Conservation (phyloP, 73 alveolate species). For the Symbiodinium pilosum region DNA sequence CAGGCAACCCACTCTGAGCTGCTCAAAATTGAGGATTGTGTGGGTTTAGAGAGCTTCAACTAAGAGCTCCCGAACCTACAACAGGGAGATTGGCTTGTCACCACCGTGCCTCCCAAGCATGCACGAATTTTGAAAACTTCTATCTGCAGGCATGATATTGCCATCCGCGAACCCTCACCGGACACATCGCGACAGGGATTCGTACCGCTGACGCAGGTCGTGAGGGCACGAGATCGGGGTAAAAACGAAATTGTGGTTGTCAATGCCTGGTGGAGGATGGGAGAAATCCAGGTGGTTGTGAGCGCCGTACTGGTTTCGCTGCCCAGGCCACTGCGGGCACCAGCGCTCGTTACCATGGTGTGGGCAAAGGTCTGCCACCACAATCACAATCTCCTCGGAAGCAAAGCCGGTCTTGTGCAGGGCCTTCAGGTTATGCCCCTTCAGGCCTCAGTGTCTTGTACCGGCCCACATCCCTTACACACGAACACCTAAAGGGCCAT, state of each 20-base stretch:
- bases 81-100: neutral
- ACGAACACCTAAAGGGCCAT: no score
- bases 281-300: conserved; percentile 61
- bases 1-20: neutral
- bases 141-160: no score
- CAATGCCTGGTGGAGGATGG: conserved; percentile 72
- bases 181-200: conserved; percentile 21
- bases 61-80: neutral
- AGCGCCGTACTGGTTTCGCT: neutral
- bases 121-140: neutral
- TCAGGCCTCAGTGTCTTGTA: neutral
- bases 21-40: neutral
- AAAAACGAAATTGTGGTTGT: conserved; percentile 65
- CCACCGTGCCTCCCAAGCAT: neutral
- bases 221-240: conserved; percentile 57
- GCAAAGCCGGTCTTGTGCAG: conserved; percentile 29
- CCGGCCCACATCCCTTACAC: no score
- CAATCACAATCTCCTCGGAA: conserved; percentile 24
- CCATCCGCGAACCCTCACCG: neutral
- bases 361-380: conserved; percentile 52
- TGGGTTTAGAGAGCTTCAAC: no score
- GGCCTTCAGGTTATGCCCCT: neutral
- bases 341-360: conserved; percentile 62
- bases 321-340: conserved; percentile 78
- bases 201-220: conserved; percentile 37